Percentiles rank a stretch among this genome's conserved stretches.
Conservation (phyloP, 257 asterid genomes). For the Solanum sejunctum region DNA sequence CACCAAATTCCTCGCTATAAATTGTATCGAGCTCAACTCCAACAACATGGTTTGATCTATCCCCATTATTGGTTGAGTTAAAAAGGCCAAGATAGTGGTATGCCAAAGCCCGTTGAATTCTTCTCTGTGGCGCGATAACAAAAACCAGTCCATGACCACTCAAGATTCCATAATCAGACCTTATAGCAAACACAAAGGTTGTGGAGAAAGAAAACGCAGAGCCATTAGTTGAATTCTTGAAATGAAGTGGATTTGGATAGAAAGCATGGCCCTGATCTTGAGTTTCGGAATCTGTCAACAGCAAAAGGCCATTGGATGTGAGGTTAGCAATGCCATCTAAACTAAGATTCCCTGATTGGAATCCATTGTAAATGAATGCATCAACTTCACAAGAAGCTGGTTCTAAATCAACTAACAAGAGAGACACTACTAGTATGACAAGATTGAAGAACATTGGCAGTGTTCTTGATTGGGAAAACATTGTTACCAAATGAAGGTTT, state of each 20-base stretch:
- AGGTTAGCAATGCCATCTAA: constrained; percentile 48
- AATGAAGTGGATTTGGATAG: constrained; percentile 24
- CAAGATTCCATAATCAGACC: constrained; percentile 20
- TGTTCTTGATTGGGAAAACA: background rate
- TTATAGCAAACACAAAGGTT: constrained; percentile 39
- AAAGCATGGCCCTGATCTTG: constrained; percentile 44
- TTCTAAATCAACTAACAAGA: background rate
- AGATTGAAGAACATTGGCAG: constrained; percentile 22
- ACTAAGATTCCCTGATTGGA: constrained; percentile 21
- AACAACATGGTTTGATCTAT: constrained; percentile 30
- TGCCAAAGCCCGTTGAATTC: constrained; percentile 21
- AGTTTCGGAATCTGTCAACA: constrained; percentile 28
- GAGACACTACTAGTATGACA: background rate
- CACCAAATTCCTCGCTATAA: constrained; percentile 22
- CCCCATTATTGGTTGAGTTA: constrained; percentile 34
- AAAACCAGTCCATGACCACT: constrained; percentile 57
- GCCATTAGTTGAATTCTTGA: constrained; percentile 29
- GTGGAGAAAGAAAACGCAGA: constrained; percentile 42
- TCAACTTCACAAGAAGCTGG: background rate
- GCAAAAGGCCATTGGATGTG: constrained; percentile 27
- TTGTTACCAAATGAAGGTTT: background rate
- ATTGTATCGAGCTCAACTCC: constrained; percentile 58
- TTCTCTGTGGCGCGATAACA: constrained; percentile 36
- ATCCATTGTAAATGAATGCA: constrained; percentile 39
- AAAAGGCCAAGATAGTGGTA: constrained; percentile 45